Conservation (phyloP, 371 early-diverging fungal genomes). For the Mucor piriformis region DNA sequence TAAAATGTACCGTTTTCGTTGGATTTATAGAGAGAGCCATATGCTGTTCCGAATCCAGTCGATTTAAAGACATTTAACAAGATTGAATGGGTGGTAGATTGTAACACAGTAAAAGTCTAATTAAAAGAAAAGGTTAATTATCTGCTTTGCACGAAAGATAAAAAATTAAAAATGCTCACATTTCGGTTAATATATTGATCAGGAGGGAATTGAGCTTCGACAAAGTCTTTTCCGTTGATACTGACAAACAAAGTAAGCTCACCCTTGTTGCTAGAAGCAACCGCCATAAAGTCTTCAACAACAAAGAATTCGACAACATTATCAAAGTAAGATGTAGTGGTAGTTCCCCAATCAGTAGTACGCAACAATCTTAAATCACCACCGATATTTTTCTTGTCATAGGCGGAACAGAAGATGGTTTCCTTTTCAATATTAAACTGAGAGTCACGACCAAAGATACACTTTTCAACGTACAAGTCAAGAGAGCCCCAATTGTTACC, state of each 20-base stretch:
- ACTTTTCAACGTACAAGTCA: constrained; percentile 84
- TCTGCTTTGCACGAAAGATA: background rate
- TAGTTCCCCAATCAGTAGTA: constrained; percentile 46
- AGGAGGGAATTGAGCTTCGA: constrained; percentile 81
- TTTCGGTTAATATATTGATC: constrained; percentile 51
- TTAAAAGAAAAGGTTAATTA: background rate
- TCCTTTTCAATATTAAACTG: constrained; percentile 66
- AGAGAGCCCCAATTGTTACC: constrained; percentile 77
- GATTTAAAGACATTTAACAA: constrained; percentile 76
- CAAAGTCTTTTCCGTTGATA: constrained; percentile 71
- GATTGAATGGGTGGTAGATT: constrained; percentile 72
- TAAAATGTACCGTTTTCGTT: constrained; percentile 82
- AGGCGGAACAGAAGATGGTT: constrained; percentile 73
- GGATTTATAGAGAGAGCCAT: constrained; percentile 84
- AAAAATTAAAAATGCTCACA: constrained; percentile 20
- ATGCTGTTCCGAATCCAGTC: constrained; percentile 54
- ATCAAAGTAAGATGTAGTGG: constrained; percentile 45
- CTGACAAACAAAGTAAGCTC: constrained; percentile 71
- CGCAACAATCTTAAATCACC: constrained; percentile 58
- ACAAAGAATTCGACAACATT: constrained; percentile 65
- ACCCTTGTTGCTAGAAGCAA: constrained; percentile 57
- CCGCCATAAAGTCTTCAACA: constrained; percentile 73
- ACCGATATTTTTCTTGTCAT: constrained; percentile 61
- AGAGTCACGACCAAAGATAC: constrained; percentile 80
- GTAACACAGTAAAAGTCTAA: constrained; percentile 74